Evolutionary conservation across 1,284 basidiomycete species (phyloP), one percentile per base, ranked within the genome.

Genomic region (Leccinum pseudoinsigne): DNA sequence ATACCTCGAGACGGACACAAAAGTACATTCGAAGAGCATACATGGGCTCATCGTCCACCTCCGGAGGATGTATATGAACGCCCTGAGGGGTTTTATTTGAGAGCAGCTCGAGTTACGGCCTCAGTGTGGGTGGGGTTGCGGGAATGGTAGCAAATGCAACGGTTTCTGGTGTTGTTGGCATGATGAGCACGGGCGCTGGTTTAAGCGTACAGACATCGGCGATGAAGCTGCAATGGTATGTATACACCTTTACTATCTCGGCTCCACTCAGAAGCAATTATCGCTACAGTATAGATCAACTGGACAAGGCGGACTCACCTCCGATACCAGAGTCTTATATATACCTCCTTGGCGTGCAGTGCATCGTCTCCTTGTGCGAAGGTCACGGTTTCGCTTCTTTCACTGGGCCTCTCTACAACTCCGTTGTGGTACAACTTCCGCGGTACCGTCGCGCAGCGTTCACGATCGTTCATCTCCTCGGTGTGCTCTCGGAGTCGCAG

Each of bases 221-320:
- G 0, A 91, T 95, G 88, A 95, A 94, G 74, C 75, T 95, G 36
- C 92, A 93, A 74, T 93, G 93, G 89, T 94, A 68, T 62, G 86
- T 71, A 4, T 54, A 51, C 4, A 21, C 61, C 64, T 64, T 9
- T 51, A 8, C 16, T 23, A 11, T 28, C 26, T 10, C 50, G 16
- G 12, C 34, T 58, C 21, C 57, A 16, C 51, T 14, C 63, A 50
- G 5, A 63, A 36, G 51, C 34, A 50, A 42, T 64, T 58, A 45
- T 60, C 38, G 34, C 34, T 50, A 23, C 68, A 96, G 95, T 72
- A 97, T 98, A 69, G 95, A 98, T 72, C 95, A 97, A 74, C 86
- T 97, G 16, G 95, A 98, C 79, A 97, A 99, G 77, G 89, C 94
- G 0, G 97, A 99, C 70, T 88, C 96, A 0, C 97, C 97, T 0